These are phyloP conservation scores for Albophoma yamanashiensis DNA, from an alignment of 2,329 filamentous ascomycete species.

Conservation along the genomic window DNA sequence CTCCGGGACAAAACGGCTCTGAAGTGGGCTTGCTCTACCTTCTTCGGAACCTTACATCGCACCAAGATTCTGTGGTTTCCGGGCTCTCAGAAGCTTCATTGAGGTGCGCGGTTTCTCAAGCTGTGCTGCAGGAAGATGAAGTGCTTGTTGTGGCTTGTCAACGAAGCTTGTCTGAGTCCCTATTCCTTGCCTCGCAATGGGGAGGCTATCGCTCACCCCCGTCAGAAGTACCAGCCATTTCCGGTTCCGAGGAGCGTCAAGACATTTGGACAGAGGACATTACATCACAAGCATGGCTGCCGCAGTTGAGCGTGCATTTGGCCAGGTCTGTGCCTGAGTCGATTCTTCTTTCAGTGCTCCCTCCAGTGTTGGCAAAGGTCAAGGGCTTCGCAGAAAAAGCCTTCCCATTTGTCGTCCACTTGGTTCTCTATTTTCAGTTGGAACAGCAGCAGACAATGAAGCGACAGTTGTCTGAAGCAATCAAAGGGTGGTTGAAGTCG, in stretches of 20 bases:
- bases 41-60: constrained; percentile 50
- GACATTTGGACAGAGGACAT: constrained; percentile 26
- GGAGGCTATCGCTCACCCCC: constrained; percentile 41
- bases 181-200: constrained; percentile 48
- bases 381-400: constrained; percentile 60
- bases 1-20: constrained; percentile 41
- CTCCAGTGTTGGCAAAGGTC: constrained; percentile 54
- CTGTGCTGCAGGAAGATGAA: constrained; percentile 34
- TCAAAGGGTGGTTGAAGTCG: constrained; percentile 51
- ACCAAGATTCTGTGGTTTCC: constrained; percentile 41
- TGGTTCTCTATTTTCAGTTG: constrained; percentile 62
- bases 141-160: constrained; percentile 39
- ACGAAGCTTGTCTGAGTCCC: constrained; percentile 37
- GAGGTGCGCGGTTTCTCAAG: constrained; percentile 44
- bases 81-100: constrained; percentile 52
- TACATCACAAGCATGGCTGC: constrained; percentile 45
- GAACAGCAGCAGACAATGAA: constrained; percentile 50
- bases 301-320: constrained; percentile 49
- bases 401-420: constrained; percentile 77
- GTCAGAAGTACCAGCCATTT: constrained; percentile 29
- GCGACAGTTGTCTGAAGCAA: constrained; percentile 51
- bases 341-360: constrained; percentile 58
- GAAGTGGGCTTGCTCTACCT: constrained; percentile 52
- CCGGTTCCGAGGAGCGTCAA: constrained; percentile 6
- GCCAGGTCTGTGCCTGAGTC: constrained; percentile 49